A percentile compares a stretch with the other conserved stretches of the same genome.
These are phyloP conservation scores for Vanilla planifolia DNA, from an alignment of 106 monocot genomes.

Conservation along the genomic window DNA sequence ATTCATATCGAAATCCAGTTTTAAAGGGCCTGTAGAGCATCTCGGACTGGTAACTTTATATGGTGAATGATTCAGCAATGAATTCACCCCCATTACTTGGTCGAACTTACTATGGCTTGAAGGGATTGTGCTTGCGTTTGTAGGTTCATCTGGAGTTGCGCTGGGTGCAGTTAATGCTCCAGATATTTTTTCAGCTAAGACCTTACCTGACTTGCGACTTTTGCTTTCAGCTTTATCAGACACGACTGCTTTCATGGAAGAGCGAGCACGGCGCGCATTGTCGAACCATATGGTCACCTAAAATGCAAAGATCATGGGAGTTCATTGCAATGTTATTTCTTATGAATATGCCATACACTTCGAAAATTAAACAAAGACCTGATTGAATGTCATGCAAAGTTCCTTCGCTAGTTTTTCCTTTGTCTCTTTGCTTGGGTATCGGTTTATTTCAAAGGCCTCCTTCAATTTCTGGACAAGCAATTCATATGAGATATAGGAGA, in stretches of 20 bases:
- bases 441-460: constrained; percentile 22
- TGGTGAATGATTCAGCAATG: neutral
- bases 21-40: neutral
- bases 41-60: neutral
- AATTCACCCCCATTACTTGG: neutral
- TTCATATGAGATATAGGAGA: neutral
- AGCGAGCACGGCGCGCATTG: neutral
- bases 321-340: neutral
- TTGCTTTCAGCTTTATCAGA: neutral
- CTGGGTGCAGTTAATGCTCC: no score
- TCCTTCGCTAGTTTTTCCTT: constrained; percentile 18
- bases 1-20: neutral
- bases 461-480: constrained; percentile 15
- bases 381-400: constrained; percentile 12
- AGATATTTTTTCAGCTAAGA: neutral
- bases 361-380: constrained; percentile 5
- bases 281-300: constrained; percentile 3
- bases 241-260: neutral
- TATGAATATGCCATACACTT: neutral
- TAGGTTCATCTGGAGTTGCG: neutral
- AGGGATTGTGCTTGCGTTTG: neutral
- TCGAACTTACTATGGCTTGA: neutral
- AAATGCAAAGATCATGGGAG: neutral
- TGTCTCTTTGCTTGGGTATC: constrained; percentile 12
- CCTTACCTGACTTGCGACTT: neutral